Evolutionary conservation across 169 alveolate species (phyloP).

Genomic region (Plasmodium gonderi): DNA sequence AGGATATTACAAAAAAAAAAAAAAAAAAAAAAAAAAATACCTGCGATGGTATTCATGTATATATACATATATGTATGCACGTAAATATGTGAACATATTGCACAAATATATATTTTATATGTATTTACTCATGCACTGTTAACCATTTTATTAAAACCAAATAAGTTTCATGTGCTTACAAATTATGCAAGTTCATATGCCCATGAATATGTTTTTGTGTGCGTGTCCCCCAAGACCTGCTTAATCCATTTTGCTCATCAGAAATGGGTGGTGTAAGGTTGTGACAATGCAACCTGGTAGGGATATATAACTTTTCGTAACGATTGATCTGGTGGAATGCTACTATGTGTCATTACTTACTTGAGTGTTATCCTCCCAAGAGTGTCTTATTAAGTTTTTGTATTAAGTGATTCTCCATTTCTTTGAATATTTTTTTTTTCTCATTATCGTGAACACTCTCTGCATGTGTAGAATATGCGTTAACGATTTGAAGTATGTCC

Average conservation of each 20-base stretch:
- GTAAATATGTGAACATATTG: no score
- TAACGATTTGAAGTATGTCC: slow-evolving; percentile 1
- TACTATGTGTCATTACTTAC: not conserved
- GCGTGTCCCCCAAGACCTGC: no score
- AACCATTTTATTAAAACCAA: not conserved
- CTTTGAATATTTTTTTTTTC: not conserved
- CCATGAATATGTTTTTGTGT: no score
- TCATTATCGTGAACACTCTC: not conserved
- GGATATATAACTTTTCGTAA: not conserved
- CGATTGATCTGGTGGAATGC: not conserved
- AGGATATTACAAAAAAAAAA: not conserved
- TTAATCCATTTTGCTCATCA: no score
- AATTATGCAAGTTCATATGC: not conserved
- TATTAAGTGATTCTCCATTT: not conserved
- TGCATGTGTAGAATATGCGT: slow-evolving; percentile 2
- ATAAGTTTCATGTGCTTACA: not conserved
- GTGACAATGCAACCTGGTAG: no score
- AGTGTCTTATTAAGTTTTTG: not conserved
- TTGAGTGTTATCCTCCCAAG: not conserved
- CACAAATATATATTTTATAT: not conserved
- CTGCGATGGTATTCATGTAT: not conserved
- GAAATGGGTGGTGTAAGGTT: no score
- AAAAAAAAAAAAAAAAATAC: no score
- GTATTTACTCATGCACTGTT: not conserved
- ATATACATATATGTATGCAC: not conserved